Base-by-base conservation (phyloP, 2,329 filamentous ascomycete species). In the Pyricularia grisea region DNA sequence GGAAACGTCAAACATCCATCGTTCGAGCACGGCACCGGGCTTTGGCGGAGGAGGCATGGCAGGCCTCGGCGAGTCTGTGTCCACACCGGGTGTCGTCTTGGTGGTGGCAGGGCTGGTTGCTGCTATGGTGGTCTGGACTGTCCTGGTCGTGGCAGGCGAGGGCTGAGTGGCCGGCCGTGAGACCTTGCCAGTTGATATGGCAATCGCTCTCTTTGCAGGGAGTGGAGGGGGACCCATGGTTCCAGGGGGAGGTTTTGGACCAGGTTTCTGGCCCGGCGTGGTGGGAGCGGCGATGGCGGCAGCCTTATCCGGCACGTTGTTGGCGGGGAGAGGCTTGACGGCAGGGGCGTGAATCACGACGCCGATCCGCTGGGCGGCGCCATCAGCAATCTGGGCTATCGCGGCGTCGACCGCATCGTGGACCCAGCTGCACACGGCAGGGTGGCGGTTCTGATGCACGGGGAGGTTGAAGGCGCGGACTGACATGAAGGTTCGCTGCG, bases 361-460 rank as follows among this genome's bases (percentile, higher is more conserved):
- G 36, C 80, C 83, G 14, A 87, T 77, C 68, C 82, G 80, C 28
- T 80, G 76, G 17, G 82, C 84, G 65, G 78, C 70, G 30, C 83
- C 85, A 11, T 82, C 85, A 66, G 91, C 84, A 50, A 97, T 83
- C 79, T 96, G 90, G 3, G 82, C 83, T 70, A 87, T 84, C 27
- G 93, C 86, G 50, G 92, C 90, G 71, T 88, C 82, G 61, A 95
- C 87, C 72, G 93, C 92, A 77, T 95, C 91, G 76, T 85, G 87
- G 78, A 97, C 88, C 91, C 94, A 97, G 74, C 88, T 82, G 83
- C 92, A 96, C 72, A 97, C 91, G 73, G 87, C 87, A 0, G 94
- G 92, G 78, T 97, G 93, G 70, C 93, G 90, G 70, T 88, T 94
- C 77, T 97, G 93, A 74, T 91, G 90, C 65, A 96, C 90, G 33